A percentile compares a stretch with the other conserved stretches of the same genome.
These are phyloP conservation scores for Neospora caninum DNA, from an alignment of 169 alveolate genomes.

Conservation along the genomic window DNA sequence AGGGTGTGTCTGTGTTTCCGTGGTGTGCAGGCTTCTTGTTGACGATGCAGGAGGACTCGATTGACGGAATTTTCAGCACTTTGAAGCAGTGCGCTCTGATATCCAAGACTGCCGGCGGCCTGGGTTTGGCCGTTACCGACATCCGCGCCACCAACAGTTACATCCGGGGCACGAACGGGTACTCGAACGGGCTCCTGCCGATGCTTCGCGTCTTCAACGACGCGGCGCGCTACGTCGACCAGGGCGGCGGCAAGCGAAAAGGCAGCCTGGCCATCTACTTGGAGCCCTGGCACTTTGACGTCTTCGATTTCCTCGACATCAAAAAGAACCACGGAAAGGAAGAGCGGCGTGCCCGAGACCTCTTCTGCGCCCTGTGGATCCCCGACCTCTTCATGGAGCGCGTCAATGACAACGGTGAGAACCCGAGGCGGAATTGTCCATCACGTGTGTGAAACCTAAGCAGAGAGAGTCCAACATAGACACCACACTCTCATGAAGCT, in stretches of 20 bases:
- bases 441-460: background rate
- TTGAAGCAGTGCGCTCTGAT: constrained; percentile 91
- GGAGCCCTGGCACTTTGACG: constrained; percentile 99
- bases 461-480: no score
- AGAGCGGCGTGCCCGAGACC: constrained; percentile 97
- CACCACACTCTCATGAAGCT: background rate
- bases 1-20: background rate
- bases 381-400: constrained; percentile 99
- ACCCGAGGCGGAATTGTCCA: constrained; percentile 84
- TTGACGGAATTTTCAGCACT: constrained; percentile 97
- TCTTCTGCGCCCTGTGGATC: constrained; percentile 98
- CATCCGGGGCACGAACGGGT: constrained; percentile 98
- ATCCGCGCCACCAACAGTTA: constrained; percentile 96
- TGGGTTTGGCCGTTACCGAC: constrained; percentile 96
- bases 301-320: constrained; percentile 94
- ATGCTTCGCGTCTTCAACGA: constrained; percentile 90
- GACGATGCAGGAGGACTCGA: constrained; percentile 89
- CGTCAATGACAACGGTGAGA: constrained; percentile 93
- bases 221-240: constrained; percentile 83
- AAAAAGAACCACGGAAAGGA: constrained; percentile 98
- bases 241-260: constrained; percentile 95
- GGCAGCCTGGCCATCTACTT: constrained; percentile 98
- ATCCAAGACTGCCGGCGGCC: constrained; percentile 98
- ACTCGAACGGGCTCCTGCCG: constrained; percentile 98
- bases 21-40: constrained; percentile 38